Evolutionary conservation across 768 basidiomycete genomes (phyloP).

Genomic region (Tylopilus vinaceipallidus): DNA sequence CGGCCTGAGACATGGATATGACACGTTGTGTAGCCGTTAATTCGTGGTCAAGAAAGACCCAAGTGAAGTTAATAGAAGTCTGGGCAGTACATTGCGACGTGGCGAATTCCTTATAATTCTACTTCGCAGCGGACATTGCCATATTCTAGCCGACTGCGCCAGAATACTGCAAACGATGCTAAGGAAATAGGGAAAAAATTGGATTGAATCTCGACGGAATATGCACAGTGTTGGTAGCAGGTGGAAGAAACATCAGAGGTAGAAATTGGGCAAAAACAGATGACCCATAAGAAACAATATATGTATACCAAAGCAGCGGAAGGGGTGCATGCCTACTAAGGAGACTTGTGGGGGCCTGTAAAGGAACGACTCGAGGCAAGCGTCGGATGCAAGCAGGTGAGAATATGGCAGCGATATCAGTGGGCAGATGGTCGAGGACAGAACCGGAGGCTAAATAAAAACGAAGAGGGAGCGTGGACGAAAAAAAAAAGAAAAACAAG

Average conservation of each 20-base stretch:
- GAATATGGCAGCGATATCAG: conserved; percentile 52
- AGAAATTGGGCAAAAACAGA: conserved; percentile 33
- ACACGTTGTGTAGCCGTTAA: conserved; percentile 5
- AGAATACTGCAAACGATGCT: not conserved
- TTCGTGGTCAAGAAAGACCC: conserved; percentile 6
- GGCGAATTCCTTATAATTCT: conserved; percentile 6
- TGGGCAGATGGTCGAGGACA: conserved; percentile 35
- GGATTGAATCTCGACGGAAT: conserved; percentile 39
- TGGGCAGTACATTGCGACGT: conserved; percentile 7
- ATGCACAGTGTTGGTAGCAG: conserved; percentile 46
- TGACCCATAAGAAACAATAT: conserved; percentile 35
- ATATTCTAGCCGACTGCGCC: not conserved
- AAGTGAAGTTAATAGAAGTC: not conserved
- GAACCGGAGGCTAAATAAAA: conserved; percentile 22
- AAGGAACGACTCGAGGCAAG: conserved; percentile 63
- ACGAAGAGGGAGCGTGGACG: conserved; percentile 22
- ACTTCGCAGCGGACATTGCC: not conserved
- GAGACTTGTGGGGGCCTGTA: conserved; percentile 45
- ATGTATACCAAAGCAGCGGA: conserved; percentile 37
- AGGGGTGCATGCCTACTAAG: conserved; percentile 28
- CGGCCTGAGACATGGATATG: conserved; percentile 41
- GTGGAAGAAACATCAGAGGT: conserved; percentile 33
- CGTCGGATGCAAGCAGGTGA: conserved; percentile 49
- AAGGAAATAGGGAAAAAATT: conserved; percentile 20
- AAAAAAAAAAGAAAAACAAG: conserved; percentile 22